Evolutionary conservation across 2,329 filamentous ascomycete species (phyloP).

Genomic region (Penicillium sp.): DNA sequence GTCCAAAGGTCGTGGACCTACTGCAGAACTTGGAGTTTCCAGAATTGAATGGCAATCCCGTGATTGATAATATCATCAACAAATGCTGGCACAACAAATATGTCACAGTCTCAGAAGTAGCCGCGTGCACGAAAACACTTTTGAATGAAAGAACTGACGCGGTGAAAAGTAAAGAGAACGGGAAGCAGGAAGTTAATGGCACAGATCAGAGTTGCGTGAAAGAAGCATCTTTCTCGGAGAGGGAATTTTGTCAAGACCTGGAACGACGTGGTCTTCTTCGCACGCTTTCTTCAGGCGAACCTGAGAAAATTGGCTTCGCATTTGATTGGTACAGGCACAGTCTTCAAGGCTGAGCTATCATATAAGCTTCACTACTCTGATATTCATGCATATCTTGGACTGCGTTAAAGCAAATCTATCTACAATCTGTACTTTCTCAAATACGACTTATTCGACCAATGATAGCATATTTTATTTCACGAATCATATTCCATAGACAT

Average conservation of each 20-base stretch:
- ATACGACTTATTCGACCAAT: too few relatives aligned
- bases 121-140: slow-evolving; percentile 12
- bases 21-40: slow-evolving; percentile 28
- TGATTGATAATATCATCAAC: slow-evolving; percentile 27
- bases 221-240: slow-evolving; percentile 18
- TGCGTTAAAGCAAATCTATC: too few relatives aligned
- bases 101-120: slow-evolving; percentile 20
- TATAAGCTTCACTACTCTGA: too few relatives aligned
- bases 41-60: slow-evolving; percentile 22
- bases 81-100: slow-evolving; percentile 28
- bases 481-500: too few relatives aligned
- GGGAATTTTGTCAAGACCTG: slow-evolving; percentile 23
- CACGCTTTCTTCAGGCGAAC: slow-evolving; percentile 22
- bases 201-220: neutral
- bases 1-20: slow-evolving; percentile 22
- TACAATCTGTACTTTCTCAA: too few relatives aligned
- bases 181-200: neutral
- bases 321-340: slow-evolving; percentile 22
- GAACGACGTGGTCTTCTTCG: slow-evolving; percentile 25
- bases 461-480: too few relatives aligned
- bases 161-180: too few relatives aligned
- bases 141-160: neutral
- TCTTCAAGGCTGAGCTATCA: too few relatives aligned
- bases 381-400: too few relatives aligned
- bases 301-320: slow-evolving; percentile 24